A percentile compares a stretch with the other conserved stretches of the same genome.
These are phyloP conservation scores for Arthroderma uncinatum DNA, from an alignment of 2,329 filamentous ascomycete genomes.

Conservation along the genomic window DNA sequence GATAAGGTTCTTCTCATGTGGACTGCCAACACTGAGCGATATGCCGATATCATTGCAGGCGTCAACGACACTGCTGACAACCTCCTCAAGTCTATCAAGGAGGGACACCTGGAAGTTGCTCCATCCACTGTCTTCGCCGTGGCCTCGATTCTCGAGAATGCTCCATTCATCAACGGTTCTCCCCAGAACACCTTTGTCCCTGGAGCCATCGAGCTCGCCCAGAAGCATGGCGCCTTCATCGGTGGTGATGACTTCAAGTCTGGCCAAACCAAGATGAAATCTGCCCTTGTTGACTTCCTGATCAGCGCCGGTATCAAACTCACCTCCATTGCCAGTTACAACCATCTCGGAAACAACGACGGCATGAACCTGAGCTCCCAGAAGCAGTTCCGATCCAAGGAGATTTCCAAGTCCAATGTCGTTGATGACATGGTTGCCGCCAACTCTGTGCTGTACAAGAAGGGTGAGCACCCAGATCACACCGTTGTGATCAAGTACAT, in stretches of 20 bases:
- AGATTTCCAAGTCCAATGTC: conserved; percentile 98
- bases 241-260: conserved; percentile 99
- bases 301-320: conserved; percentile 98
- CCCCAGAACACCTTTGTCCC: conserved; percentile 99
- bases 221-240: conserved; percentile 78
- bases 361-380: conserved; percentile 97
- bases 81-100: conserved; percentile 74
- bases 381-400: conserved; percentile 98
- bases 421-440: conserved; percentile 99
- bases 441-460: conserved; percentile 79
- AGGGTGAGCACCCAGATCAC: conserved; percentile 92
- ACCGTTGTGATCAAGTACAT: conserved; percentile 99
- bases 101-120: conserved; percentile 79
- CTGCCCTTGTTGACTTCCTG: conserved; percentile 92
- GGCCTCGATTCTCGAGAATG: conserved; percentile 77
- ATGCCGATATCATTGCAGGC: conserved; percentile 72
- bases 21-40: conserved; percentile 98
- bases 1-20: conserved; percentile 97
- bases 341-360: conserved; percentile 98
- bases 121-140: conserved; percentile 95
- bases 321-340: conserved; percentile 97
- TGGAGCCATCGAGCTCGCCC: conserved; percentile 77
- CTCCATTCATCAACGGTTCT: conserved; percentile 97
- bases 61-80: conserved; percentile 97
- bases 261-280: conserved; percentile 99